Evolutionary conservation across 495 filamentous ascomycete genomes (phyloP).

Genomic region (Penicillium herquei): DNA sequence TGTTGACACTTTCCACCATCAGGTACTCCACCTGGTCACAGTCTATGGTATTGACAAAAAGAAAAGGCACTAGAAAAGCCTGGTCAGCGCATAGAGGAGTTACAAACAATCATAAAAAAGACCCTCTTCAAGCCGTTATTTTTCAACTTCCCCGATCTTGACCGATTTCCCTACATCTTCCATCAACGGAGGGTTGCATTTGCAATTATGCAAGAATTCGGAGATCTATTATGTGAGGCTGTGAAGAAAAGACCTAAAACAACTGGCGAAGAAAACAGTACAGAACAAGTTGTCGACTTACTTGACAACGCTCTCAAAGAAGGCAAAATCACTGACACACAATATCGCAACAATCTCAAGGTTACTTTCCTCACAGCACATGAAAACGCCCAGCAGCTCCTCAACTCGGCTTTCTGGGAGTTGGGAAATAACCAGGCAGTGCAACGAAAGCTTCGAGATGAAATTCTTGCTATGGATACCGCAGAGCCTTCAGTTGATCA

Average conservation of each 20-base stretch:
- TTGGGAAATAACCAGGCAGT: conserved; percentile 23
- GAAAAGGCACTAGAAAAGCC: conserved; percentile 16
- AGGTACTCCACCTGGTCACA: not conserved
- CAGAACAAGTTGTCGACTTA: conserved; percentile 22
- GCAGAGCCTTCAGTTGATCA: conserved; percentile 17
- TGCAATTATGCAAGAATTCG: conserved; percentile 29
- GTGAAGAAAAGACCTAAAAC: conserved; percentile 10
- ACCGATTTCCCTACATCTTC: conserved; percentile 27
- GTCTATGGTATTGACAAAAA: not conserved
- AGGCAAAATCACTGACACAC: conserved; percentile 22
- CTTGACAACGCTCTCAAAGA: conserved; percentile 23
- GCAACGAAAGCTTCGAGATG: conserved; percentile 28
- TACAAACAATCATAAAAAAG: conserved; percentile 29
- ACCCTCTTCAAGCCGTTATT: conserved; percentile 39
- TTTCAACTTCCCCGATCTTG: conserved; percentile 40
- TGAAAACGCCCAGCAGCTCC: conserved; percentile 34
- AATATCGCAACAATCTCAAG: conserved; percentile 36
- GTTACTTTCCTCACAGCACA: conserved; percentile 36
- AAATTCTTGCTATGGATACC: conserved; percentile 13
- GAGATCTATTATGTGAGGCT: conserved; percentile 24
- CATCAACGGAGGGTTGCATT: conserved; percentile 24
- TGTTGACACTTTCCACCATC: not conserved
- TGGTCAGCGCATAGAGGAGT: conserved; percentile 23
- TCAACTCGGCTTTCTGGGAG: conserved; percentile 31
- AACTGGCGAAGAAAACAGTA: not conserved